phyloP scores from a whole-genome alignment of 1,284 basidiomycete genomes.

The Mycosarcoma maydis region DNA sequence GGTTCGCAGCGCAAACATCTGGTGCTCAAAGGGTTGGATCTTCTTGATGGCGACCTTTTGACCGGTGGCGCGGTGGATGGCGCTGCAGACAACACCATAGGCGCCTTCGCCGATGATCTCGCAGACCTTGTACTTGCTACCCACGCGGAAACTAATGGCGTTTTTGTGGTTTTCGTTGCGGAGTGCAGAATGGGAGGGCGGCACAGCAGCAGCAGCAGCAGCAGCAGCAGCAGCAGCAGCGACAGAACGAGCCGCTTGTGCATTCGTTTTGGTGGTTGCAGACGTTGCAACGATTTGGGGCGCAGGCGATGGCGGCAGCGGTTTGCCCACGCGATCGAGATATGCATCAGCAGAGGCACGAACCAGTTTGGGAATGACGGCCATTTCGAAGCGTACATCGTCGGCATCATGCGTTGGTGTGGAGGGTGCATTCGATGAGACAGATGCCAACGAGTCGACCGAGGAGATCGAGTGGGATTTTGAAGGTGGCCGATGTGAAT shows the following conservation, averaged over 20 bases:
- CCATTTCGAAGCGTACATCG: slow-evolving; percentile 30
- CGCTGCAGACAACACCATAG: slow-evolving; percentile 69
- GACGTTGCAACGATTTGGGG: slow-evolving; percentile 1
- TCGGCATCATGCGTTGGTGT: slow-evolving; percentile 30
- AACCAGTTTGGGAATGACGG: slow-evolving; percentile 20
- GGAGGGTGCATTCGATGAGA: slow-evolving; percentile 18
- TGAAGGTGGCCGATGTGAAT: slow-evolving; percentile 23
- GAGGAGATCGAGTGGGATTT: slow-evolving; percentile 36
- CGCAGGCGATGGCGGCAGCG: slow-evolving; percentile 9
- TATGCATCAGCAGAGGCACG: slow-evolving; percentile 12
- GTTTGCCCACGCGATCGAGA: slow-evolving; percentile 8
- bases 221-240: neutral
- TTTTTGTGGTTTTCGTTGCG: slow-evolving; percentile 36
- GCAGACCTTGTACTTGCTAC: slow-evolving; percentile 64
- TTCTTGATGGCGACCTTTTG: slow-evolving; percentile 69
- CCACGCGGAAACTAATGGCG: slow-evolving; percentile 62
- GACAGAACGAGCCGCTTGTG: neutral
- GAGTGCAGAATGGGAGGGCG: slow-evolving; percentile 7
- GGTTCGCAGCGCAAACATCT: slow-evolving; percentile 66
- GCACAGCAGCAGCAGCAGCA: slow-evolving; percentile 3
- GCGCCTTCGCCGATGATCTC: slow-evolving; percentile 69
- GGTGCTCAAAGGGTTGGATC: slow-evolving; percentile 66
- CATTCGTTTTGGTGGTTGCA: neutral
- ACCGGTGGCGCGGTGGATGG: slow-evolving; percentile 66
- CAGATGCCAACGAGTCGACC: slow-evolving; percentile 22